These are phyloP conservation scores for Diplotaxis tenuifolia DNA, from an alignment of 345 rosid species.

Conservation along the genomic window DNA sequence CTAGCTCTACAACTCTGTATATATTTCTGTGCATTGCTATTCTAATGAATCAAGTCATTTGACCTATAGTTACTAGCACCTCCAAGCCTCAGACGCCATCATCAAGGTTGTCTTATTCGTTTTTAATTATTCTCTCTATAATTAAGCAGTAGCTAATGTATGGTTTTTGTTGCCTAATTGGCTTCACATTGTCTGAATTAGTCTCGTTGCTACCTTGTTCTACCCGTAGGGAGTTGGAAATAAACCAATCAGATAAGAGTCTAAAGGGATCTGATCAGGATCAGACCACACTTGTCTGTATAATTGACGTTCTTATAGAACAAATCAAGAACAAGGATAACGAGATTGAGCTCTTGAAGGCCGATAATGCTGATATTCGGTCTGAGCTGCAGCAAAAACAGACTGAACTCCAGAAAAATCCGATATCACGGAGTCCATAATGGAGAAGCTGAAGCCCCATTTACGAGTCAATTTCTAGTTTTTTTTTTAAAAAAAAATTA, in stretches of 20 bases:
- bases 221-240: background rate
- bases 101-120: background rate
- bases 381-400: background rate
- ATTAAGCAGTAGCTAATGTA: background rate
- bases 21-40: too few relatives aligned
- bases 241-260: background rate
- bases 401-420: background rate
- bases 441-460: background rate
- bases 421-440: background rate
- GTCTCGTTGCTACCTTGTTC: background rate
- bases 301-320: background rate
- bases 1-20: too few relatives aligned
- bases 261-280: background rate
- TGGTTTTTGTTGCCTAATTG: background rate
- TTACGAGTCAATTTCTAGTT: background rate
- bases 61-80: too few relatives aligned
- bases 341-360: background rate
- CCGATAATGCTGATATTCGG: background rate
- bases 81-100: too few relatives aligned
- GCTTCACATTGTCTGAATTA: background rate
- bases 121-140: background rate
- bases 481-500: too few relatives aligned
- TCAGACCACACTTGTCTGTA: background rate
- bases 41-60: too few relatives aligned
- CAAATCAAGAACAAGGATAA: background rate